phyloP scores from a whole-genome alignment of 2,329 filamentous ascomycete genomes.

The Sporothrix protearum region DNA sequence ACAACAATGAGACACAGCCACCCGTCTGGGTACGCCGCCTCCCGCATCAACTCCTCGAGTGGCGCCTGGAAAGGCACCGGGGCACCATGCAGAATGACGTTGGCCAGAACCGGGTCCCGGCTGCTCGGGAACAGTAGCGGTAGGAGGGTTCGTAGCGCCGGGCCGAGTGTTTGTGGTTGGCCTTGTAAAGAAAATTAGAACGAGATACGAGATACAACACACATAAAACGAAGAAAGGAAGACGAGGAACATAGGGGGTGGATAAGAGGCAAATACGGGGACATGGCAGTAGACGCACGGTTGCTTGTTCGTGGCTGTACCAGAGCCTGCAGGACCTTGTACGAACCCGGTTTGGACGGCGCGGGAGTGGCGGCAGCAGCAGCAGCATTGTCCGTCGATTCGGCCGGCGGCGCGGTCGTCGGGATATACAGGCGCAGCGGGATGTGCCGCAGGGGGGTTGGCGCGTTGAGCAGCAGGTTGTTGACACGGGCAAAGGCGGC shows the following conservation, averaged over 20 bases:
- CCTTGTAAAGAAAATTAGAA: not conserved
- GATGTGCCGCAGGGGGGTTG: constrained; percentile 73
- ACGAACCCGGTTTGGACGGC: constrained; percentile 42
- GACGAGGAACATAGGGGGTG: too few relatives aligned
- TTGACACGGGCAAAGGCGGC: constrained; percentile 69
- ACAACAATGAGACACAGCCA: constrained; percentile 81
- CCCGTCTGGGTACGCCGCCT: constrained; percentile 84
- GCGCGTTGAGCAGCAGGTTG: constrained; percentile 69
- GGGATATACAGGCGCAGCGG: constrained; percentile 85
- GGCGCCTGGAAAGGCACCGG: constrained; percentile 75
- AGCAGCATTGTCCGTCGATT: constrained; percentile 32
- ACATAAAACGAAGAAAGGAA: not conserved
- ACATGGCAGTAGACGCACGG: too few relatives aligned
- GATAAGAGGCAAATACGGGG: too few relatives aligned
- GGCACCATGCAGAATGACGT: constrained; percentile 80
- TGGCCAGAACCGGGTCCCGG: constrained; percentile 77
- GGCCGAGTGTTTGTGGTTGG: constrained; percentile 60
- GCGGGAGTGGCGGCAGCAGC: constrained; percentile 27
- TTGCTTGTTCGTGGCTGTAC: constrained; percentile 50
- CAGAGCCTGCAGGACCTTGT: constrained; percentile 73
- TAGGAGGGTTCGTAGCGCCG: constrained; percentile 69
- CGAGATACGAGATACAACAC: not conserved
- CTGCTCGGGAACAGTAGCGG: constrained; percentile 84
- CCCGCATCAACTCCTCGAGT: constrained; percentile 76
- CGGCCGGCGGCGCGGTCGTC: constrained; percentile 49